Evolutionary conservation across 805 yeast genomes (phyloP).

Genomic region (Teunomyces aglyptinius): DNA sequence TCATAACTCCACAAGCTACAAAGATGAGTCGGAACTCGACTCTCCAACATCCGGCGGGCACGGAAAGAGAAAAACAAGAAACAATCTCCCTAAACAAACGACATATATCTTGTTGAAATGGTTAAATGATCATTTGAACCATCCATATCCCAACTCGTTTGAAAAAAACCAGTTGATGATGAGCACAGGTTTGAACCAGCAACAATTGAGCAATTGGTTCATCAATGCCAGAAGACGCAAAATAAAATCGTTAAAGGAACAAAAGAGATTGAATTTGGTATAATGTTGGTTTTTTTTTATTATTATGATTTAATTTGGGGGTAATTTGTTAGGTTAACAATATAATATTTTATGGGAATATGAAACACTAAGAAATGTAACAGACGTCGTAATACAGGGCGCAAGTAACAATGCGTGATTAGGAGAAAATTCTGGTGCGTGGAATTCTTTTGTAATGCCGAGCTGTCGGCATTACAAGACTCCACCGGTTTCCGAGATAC

Average conservation of each 20-base stretch:
- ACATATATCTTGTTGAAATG: slow-evolving; percentile 70
- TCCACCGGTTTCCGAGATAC: slow-evolving; percentile 3
- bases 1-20: slow-evolving; percentile 4
- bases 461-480: neutral
- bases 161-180: slow-evolving; percentile 70
- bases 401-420: neutral
- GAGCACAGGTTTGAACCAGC: slow-evolving; percentile 74
- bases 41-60: slow-evolving; percentile 2
- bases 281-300: neutral
- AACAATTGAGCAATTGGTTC: slow-evolving; percentile 84
- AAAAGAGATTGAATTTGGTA: slow-evolving; percentile 15
- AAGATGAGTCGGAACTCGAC: slow-evolving; percentile 6
- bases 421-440: neutral
- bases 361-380: neutral
- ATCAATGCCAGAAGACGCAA: slow-evolving; percentile 82
- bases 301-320: neutral
- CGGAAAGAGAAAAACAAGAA: slow-evolving; percentile 45
- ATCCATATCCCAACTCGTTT: slow-evolving; percentile 81
- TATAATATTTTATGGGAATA: neutral
- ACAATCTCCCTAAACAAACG: slow-evolving; percentile 76
- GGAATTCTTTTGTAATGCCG: neutral
- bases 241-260: slow-evolving; percentile 50
- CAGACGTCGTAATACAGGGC: neutral
- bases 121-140: slow-evolving; percentile 70
- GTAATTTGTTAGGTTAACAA: neutral